Base-by-base conservation (phyloP, 2,329 filamentous ascomycete species). In the Epichloe amarillans region DNA sequence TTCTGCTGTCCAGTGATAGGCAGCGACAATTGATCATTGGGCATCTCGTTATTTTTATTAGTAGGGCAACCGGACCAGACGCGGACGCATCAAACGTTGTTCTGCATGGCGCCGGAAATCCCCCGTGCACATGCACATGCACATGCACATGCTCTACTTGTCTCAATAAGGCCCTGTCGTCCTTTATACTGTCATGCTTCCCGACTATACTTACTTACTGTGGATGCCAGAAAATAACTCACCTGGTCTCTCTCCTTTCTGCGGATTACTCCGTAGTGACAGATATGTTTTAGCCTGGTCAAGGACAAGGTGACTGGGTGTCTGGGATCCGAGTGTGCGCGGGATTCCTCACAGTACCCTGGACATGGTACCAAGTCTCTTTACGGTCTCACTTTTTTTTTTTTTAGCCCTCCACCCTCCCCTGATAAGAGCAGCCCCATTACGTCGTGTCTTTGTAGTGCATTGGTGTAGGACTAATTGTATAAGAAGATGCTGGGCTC, bases 401-500 rank as follows among this genome's bases (percentile, higher is more conserved):
- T 42, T 33, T 44, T 44, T 14, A 10, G 39, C 17, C 17, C 11
- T 36, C 12, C 12, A 26, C 14, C 17, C 23, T 8, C 3, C 26
- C 3, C 26, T 11, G 30, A 30, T 30, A 30, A 30, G 30, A 30
- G 30, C 12, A 38, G 12, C 46, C 46, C 46, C 37, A 39, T 47
- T 21, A 43, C 26, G 33, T 14, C 38, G 7, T 17, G 33, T 38
- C 8, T 15, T 46, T 12, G 35, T 17, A 23, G 36, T 36, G 5
- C 11, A 36, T 37, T 12, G 23, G 38, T 36, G 8, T 10, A 37
- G 5, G 6, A 14, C 12, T 19, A 49, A n/a, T 41, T 30, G 46
- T 49, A 52, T 52, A 52, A 52, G 43, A 43, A 35, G 46, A 30
- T 36, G 35, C 35, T 33, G 21, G 48, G 21, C 41, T 3, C 41